Evolutionary conservation across 2,329 filamentous ascomycete genomes (phyloP).

Genomic region (Xylariales sp.): DNA sequence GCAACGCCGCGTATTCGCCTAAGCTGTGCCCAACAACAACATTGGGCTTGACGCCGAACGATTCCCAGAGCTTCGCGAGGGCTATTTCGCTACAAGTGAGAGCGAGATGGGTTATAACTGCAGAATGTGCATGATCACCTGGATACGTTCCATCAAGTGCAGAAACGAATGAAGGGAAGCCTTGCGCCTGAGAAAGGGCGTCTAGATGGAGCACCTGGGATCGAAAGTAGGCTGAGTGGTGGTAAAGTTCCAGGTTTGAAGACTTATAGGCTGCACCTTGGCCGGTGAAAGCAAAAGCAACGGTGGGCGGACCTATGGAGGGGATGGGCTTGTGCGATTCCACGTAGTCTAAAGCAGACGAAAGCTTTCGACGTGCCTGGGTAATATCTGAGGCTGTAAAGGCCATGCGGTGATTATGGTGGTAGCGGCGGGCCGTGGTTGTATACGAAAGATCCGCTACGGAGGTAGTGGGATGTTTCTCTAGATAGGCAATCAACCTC

Average conservation of each 20-base stretch:
- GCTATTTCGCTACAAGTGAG: constrained; percentile 64
- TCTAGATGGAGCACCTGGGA: constrained; percentile 14
- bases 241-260: constrained; percentile 16
- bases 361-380: constrained; percentile 44
- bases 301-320: constrained; percentile 47
- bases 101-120: constrained; percentile 61
- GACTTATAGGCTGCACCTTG: constrained; percentile 33
- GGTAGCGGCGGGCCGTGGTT: constrained; percentile 70
- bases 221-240: constrained; percentile 12
- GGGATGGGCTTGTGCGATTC: constrained; percentile 24
- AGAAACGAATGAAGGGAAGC: constrained; percentile 65
- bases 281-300: constrained; percentile 45
- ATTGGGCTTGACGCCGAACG: constrained; percentile 62
- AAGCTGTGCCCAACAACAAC: constrained; percentile 70
- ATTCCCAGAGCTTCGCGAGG: constrained; percentile 61
- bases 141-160: constrained; percentile 10
- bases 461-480: constrained; percentile 57
- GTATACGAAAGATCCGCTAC: constrained; percentile 71
- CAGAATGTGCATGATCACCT: constrained; percentile 54
- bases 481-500: constrained; percentile 61
- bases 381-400: constrained; percentile 13
- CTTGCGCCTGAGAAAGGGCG: constrained; percentile 48
- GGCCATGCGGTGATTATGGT: constrained; percentile 62
- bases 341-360: constrained; percentile 46
- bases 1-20: constrained; percentile 76